These are phyloP conservation scores for Boletus edulis DNA, from an alignment of 768 basidiomycete genomes.

Conservation along the genomic window DNA sequence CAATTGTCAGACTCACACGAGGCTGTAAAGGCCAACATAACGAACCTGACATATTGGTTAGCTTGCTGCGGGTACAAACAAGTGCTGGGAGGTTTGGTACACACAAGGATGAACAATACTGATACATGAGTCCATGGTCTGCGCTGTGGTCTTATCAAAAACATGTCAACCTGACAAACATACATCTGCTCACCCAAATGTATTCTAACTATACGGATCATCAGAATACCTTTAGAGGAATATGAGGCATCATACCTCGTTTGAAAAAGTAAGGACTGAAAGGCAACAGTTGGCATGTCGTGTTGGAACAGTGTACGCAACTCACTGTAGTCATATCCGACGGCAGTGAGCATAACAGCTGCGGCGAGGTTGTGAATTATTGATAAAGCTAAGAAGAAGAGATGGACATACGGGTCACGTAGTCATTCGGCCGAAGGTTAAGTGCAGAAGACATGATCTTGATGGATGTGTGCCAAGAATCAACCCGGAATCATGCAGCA, in stretches of 20 bases:
- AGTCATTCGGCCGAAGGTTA: not conserved
- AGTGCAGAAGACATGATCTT: too few species aligned
- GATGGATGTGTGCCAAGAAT: too few species aligned
- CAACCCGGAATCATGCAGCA: too few species aligned
- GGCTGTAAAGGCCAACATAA: not conserved
- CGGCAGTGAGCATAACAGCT: not conserved
- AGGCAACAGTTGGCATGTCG: not conserved
- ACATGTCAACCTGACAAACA: not conserved
- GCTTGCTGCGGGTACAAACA: not conserved
- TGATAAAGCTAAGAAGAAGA: too few species aligned
- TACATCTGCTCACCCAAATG: conserved; percentile 4
- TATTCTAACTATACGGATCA: conserved; percentile 1
- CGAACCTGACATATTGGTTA: not conserved
- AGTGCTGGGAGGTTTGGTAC: not conserved
- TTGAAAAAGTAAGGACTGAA: conserved; percentile 8
- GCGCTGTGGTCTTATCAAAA: not conserved
- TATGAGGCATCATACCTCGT: conserved; percentile 2
- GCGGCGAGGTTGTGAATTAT: too few species aligned
- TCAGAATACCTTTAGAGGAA: not conserved
- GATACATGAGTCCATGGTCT: conserved; percentile 6
- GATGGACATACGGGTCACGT: not conserved
- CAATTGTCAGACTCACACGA: not conserved
- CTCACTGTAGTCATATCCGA: conserved; percentile 13
- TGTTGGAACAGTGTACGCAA: not conserved
- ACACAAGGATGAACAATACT: conserved; percentile 3